Conservation (phyloP, 2,329 filamentous ascomycete species). For the Calonectria crousiana region DNA sequence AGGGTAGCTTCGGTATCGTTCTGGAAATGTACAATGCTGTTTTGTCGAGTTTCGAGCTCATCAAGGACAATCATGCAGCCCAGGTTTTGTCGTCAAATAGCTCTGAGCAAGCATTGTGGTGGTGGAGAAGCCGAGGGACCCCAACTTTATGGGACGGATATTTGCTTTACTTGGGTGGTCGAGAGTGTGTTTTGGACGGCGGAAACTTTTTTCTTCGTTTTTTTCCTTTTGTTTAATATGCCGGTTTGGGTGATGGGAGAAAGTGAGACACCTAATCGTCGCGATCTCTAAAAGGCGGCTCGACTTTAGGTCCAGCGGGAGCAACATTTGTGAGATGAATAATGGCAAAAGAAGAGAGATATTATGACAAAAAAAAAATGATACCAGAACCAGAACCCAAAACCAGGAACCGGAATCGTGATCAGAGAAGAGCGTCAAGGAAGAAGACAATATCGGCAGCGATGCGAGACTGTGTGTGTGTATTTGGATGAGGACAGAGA, state of each 20-base stretch:
- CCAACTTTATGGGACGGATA: slow-evolving; percentile 8
- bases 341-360: slow-evolving; percentile 10
- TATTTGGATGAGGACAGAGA: neutral
- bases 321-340: slow-evolving; percentile 22
- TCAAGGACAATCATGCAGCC: slow-evolving; percentile 12
- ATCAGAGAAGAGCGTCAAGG: neutral
- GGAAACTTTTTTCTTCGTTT: slow-evolving; percentile 11
- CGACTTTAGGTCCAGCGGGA: neutral
- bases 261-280: slow-evolving; percentile 2
- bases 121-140: neutral
- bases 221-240: slow-evolving; percentile 25
- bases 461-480: neutral
- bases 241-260: slow-evolving; percentile 2
- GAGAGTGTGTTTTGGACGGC: slow-evolving; percentile 18
- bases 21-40: slow-evolving; percentile 10
- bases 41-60: slow-evolving; percentile 22
- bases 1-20: neutral
- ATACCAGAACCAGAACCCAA: neutral
- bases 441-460: neutral
- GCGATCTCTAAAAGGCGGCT: slow-evolving; percentile 9
- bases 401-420: neutral
- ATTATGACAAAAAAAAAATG: slow-evolving; percentile 7
- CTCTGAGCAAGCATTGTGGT: slow-evolving; percentile 7
- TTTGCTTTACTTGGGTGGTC: slow-evolving; percentile 10
- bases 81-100: slow-evolving; percentile 9